Evolutionary conservation across 352 stramenopile genomes (phyloP).

Genomic region (Pythium dissotocum): DNA sequence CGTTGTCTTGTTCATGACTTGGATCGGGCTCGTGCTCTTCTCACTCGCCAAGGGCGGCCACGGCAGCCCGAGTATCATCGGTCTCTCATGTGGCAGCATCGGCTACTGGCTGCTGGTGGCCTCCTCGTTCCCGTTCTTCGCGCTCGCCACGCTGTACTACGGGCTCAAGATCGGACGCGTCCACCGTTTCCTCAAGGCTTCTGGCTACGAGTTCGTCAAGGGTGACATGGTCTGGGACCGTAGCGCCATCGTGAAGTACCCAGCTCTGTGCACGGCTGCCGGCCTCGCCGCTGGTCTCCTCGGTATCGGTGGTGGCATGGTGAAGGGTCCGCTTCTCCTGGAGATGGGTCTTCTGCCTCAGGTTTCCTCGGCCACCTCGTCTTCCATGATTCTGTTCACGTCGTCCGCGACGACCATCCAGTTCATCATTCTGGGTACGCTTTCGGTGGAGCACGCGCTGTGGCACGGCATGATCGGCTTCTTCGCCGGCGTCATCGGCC

Average conservation of each 20-base stretch:
- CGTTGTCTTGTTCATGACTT: slow-evolving; percentile 71
- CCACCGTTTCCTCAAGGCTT: slow-evolving; percentile 60
- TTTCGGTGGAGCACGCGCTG: slow-evolving; percentile 90
- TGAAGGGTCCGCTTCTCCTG: slow-evolving; percentile 88
- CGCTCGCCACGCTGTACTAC: slow-evolving; percentile 72
- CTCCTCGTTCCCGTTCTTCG: slow-evolving; percentile 74
- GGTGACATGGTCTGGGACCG: slow-evolving; percentile 95
- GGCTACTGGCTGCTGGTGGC: slow-evolving; percentile 67
- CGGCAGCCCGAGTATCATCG: slow-evolving; percentile 72
- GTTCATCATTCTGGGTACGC: slow-evolving; percentile 94
- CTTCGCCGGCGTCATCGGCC: slow-evolving; percentile 87
- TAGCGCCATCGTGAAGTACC: slow-evolving; percentile 86
- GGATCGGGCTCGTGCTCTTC: slow-evolving; percentile 75
- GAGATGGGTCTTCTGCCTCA: slow-evolving; percentile 89
- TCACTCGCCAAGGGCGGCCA: slow-evolving; percentile 81
- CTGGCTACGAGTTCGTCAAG: slow-evolving; percentile 92
- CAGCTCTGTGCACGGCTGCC: slow-evolving; percentile 66
- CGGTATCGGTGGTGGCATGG: slow-evolving; percentile 91
- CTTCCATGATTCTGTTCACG: slow-evolving; percentile 93
- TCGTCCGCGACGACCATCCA: slow-evolving; percentile 94
- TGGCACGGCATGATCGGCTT: slow-evolving; percentile 93
- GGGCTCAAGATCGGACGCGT: slow-evolving; percentile 64
- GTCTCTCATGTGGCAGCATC: slow-evolving; percentile 58
- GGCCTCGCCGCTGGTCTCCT: slow-evolving; percentile 73
- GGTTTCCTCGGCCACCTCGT: slow-evolving; percentile 87